Conservation (phyloP, 257 asterid genomes). For the Verbascum thapsus region DNA sequence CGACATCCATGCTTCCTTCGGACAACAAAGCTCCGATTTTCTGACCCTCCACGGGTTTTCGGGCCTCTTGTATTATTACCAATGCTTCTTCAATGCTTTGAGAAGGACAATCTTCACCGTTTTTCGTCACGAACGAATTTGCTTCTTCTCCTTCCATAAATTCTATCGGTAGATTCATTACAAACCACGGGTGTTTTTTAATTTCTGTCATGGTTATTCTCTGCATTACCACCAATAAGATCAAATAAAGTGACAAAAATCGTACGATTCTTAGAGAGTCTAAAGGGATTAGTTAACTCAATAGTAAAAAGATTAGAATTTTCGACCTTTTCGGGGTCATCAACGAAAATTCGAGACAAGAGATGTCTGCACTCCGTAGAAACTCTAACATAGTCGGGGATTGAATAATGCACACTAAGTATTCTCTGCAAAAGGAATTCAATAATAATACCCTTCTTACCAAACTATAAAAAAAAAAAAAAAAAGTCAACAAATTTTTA, state of each 20-base stretch:
- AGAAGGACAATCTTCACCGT: slow-evolving; percentile 30
- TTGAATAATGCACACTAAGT: slow-evolving; percentile 79
- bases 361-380: slow-evolving; percentile 80
- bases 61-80: slow-evolving; percentile 69
- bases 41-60: slow-evolving; percentile 35
- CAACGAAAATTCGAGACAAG: slow-evolving; percentile 74
- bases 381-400: slow-evolving; percentile 79
- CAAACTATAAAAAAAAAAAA: neutral
- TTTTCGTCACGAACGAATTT: slow-evolving; percentile 30
- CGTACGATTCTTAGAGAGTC: too few relatives aligned
- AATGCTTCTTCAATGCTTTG: slow-evolving; percentile 71
- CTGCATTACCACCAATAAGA: slow-evolving; percentile 38
- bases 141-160: slow-evolving; percentile 60
- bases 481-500: slow-evolving; percentile 11
- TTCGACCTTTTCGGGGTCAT: slow-evolving; percentile 77
- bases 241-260: too few relatives aligned
- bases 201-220: slow-evolving; percentile 80
- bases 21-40: slow-evolving; percentile 38
- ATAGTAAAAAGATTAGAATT: neutral
- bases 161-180: slow-evolving; percentile 52
- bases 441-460: neutral
- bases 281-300: neutral
- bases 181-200: slow-evolving; percentile 79
- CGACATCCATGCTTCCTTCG: slow-evolving; percentile 69
- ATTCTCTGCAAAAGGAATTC: slow-evolving; percentile 52